These are phyloP conservation scores for Dipteronia sinensis DNA, from an alignment of 345 rosid species.

Conservation along the genomic window DNA sequence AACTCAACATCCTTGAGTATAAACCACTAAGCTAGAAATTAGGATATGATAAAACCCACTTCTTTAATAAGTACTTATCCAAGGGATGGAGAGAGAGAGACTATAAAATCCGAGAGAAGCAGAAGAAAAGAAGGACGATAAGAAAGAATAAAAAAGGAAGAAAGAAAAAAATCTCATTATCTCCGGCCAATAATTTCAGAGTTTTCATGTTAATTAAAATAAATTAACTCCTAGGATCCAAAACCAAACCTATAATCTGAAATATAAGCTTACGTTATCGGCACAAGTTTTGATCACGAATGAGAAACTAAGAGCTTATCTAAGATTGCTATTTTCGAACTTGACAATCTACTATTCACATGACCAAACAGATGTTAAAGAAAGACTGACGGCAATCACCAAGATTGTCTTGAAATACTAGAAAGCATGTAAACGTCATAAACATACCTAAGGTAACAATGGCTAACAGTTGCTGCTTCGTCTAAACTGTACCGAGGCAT, in stretches of 20 bases:
- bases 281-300: background rate
- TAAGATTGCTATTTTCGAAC: background rate
- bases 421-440: background rate
- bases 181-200: background rate
- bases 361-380: background rate
- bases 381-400: background rate
- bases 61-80: too few relatives aligned
- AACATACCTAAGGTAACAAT: conserved; percentile 88
- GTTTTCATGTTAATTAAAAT: background rate
- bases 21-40: background rate
- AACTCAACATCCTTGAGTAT: background rate
- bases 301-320: background rate
- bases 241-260: background rate
- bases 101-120: too few relatives aligned
- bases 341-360: background rate
- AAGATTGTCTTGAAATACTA: background rate
- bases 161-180: too few relatives aligned
- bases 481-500: conserved; percentile 75
- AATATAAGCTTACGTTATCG: too few relatives aligned
- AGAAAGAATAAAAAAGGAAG: too few relatives aligned
- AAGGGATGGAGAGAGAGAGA: background rate
- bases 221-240: background rate
- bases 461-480: conserved; percentile 91
- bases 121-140: too few relatives aligned
- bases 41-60: too few relatives aligned